Base-by-base conservation (phyloP, 306 rosid species). In the Gynostemma pentaphyllum region DNA sequence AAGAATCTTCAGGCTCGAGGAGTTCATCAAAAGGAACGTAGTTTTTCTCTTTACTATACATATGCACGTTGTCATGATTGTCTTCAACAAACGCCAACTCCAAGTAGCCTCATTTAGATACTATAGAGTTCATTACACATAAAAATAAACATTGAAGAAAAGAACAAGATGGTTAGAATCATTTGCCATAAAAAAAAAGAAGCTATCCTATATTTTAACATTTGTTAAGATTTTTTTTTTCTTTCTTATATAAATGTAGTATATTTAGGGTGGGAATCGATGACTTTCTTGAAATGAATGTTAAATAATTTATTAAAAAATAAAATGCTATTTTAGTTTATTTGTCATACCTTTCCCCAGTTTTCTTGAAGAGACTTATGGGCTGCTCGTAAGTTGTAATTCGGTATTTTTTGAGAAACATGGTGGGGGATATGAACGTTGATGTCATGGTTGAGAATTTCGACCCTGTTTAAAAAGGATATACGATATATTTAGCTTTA, bases 21-120 rank as follows among this genome's bases (percentile, higher is more conserved):
- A 76, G 67, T n/a, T n/a, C n/a, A n/a, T 89, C 95, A 64, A 89
- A 83, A 14, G 78, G 65, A 66, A 86, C 71, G 61, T 89, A 86
- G 42, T 89, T 89, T 70, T 66, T 71, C 75, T 74, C 83, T 76
- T 84, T 70, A 70, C 75, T 47, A 51, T 89, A 89, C 45, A 89
- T 85, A 68, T 89, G 75, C 97, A 89, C 49, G 79, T 65, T 11
- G 97, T 89, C 87, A 89, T 69, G 68, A 89, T 86, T 28, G 89
- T 89, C 86, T 86, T 89, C 92, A 86, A 80, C 76, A 86, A 75
- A 44, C 89, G 80, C 89, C 95, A 89, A 48, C 84, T 89, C 95
- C 95, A 89, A 29, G 72, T 78, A 69, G 92, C 89, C 72, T 84
- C 95, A 47, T 84, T 89, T 72, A 89, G 68, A 77, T 84, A 77